Evolutionary conservation across 164 flowering plant genomes (phyloP).

Genomic region (Aristolochia contorta): DNA sequence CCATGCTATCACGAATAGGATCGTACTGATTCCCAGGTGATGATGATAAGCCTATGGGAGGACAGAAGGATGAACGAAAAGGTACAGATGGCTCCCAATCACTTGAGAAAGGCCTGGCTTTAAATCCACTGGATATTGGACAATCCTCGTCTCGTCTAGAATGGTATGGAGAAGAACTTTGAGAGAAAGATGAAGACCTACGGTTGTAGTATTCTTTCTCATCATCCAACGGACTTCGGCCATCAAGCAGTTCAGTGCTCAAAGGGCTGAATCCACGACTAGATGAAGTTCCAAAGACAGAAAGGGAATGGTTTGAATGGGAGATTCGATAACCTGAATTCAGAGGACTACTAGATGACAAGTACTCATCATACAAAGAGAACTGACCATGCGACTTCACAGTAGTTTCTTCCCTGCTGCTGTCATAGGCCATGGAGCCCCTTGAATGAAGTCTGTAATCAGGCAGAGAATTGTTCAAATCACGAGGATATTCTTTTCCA

Average conservation of each 20-base stretch:
- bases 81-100: conserved; percentile 78
- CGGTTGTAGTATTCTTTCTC: conserved; percentile 17
- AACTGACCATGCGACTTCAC: conserved; percentile 5
- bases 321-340: conserved; percentile 6
- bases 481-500: conserved; percentile 9
- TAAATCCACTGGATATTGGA: conserved; percentile 11
- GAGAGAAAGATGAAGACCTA: conserved; percentile 19
- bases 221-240: conserved; percentile 13
- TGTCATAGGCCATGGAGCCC: conserved; percentile 10
- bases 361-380: conserved; percentile 8
- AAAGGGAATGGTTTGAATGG: conserved; percentile 1
- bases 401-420: background rate
- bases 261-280: conserved; percentile 17
- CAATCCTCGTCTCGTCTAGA: conserved; percentile 19
- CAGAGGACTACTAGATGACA: conserved; percentile 13
- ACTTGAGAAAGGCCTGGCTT: conserved; percentile 18
- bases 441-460: conserved; percentile 10
- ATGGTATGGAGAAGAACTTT: conserved; percentile 22
- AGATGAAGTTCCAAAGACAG: conserved; percentile 12
- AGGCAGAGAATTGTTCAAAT: conserved; percentile 5
- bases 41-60: conserved; percentile 27
- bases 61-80: conserved; percentile 54
- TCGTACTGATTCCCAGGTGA: conserved; percentile 49
- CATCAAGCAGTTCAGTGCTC: conserved; percentile 12
- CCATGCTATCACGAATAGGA: conserved; percentile 63